phyloP scores from a whole-genome alignment of 164 flowering plant genomes.

The Umbilicus rupestris region DNA sequence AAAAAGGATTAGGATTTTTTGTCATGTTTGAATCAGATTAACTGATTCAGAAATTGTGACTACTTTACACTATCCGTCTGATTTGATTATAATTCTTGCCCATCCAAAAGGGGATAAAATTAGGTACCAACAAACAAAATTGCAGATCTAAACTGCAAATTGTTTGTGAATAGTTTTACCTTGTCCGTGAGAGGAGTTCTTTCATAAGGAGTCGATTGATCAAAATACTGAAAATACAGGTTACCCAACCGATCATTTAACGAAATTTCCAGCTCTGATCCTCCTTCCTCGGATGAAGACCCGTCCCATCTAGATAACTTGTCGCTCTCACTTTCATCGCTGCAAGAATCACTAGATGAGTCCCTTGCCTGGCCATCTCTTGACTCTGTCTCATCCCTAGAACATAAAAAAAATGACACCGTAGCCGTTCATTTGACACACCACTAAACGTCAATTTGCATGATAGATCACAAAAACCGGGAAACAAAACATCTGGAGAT shows the following conservation, averaged over 20 bases:
- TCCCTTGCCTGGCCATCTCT: slow-evolving; percentile 3
- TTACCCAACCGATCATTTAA: slow-evolving; percentile 62
- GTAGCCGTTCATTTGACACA: background rate
- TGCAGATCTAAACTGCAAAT: background rate
- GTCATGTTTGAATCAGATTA: too few species aligned
- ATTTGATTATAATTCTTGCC: background rate
- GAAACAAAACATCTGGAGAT: background rate
- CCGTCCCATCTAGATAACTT: slow-evolving; percentile 4
- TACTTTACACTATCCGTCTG: too few species aligned
- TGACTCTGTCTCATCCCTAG: slow-evolving; percentile 5
- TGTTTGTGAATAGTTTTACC: slow-evolving; percentile 30
- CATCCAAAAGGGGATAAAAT: background rate
- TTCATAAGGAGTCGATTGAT: slow-evolving; percentile 80
- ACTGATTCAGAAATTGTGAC: too few species aligned
- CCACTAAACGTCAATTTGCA: background rate
- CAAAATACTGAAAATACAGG: slow-evolving; percentile 77
- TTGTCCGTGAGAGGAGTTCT: slow-evolving; percentile 89
- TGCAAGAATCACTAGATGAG: slow-evolving; percentile 5
- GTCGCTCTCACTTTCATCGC: slow-evolving; percentile 9
- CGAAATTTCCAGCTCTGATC: slow-evolving; percentile 49
- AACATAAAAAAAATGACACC: background rate
- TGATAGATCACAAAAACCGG: background rate
- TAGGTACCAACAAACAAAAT: background rate
- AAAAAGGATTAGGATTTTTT: too few species aligned
- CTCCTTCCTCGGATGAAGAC: slow-evolving; percentile 36